Percentiles rank a stretch among this genome's conserved stretches.
phyloP scores from a whole-genome alignment of 2,329 filamentous ascomycete species.

The Venturia nashicola region DNA sequence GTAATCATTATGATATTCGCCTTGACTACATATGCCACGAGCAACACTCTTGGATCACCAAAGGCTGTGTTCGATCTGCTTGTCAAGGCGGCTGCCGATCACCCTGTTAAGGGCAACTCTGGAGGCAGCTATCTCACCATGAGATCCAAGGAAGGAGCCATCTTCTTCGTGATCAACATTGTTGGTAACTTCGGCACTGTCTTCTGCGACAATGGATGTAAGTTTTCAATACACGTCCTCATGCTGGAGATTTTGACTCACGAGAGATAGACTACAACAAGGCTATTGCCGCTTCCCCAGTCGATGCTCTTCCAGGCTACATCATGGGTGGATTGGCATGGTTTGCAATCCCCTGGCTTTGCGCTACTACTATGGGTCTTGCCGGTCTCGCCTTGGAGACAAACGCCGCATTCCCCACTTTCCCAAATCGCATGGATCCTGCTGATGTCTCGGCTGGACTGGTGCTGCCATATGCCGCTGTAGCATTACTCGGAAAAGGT shows the following conservation, averaged over 20 bases:
- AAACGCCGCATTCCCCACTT: slow-evolving; percentile 29
- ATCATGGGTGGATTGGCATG: slow-evolving; percentile 11
- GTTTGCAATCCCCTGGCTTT: slow-evolving; percentile 26
- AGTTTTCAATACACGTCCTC: slow-evolving; percentile 13
- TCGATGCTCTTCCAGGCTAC: slow-evolving; percentile 22
- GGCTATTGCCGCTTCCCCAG: slow-evolving; percentile 17
- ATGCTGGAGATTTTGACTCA: slow-evolving; percentile 13
- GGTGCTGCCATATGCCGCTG: slow-evolving; percentile 19
- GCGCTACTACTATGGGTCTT: slow-evolving; percentile 35
- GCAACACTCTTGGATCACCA: slow-evolving; percentile 24
- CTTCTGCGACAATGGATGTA: slow-evolving; percentile 22
- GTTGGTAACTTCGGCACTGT: slow-evolving; percentile 24
- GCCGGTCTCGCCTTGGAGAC: slow-evolving; percentile 31
- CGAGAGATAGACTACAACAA: slow-evolving; percentile 13
- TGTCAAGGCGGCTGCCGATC: slow-evolving; percentile 21
- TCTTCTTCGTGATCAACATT: slow-evolving; percentile 32
- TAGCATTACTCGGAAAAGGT: slow-evolving; percentile 19
- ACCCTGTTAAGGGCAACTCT: slow-evolving; percentile 26
- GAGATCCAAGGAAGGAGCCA: slow-evolving; percentile 29
- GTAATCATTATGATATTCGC: slow-evolving; percentile 32
- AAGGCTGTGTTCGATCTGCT: slow-evolving; percentile 28
- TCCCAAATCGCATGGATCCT: slow-evolving; percentile 19
- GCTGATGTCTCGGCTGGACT: slow-evolving; percentile 19
- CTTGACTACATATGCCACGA: slow-evolving; percentile 29
- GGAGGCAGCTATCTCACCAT: slow-evolving; percentile 29